Base-by-base conservation (phyloP, 306 rosid genomes). In the Cercis canadensis region DNA sequence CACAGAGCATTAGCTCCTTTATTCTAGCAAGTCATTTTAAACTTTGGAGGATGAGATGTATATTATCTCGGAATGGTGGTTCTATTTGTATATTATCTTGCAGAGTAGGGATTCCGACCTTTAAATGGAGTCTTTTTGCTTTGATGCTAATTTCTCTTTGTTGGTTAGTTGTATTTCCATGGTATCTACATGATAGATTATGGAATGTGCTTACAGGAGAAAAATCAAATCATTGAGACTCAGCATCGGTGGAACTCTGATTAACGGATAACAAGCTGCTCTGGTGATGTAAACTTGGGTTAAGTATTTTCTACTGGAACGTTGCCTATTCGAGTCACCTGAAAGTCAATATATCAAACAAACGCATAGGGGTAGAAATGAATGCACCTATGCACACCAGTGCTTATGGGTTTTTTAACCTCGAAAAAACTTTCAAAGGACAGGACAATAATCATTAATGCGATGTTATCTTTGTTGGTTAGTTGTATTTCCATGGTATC, bases 181-280 rank as follows among this genome's bases (percentile, higher is more conserved):
- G 19, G 67, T 11, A 21, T 9, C 7, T 43, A 52, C 49, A 7
- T 62, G 7, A 13, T 24, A 24, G 29, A 62, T 8, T 43, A 15
- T 0, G 67, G 37, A 52, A 62, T 43, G 39, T 62, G 53, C 24
- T 16, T 37, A 60, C 49, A 39, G 66, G 51, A 47, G 15, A 49
- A 7, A n/a, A 16, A 7, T 47, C 18, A 29, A 24, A 24, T 21
- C 37, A 13, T 62, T 8, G 16, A 62, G 67, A 12, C 50, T 11
- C 44, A 39, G 5, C 44, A 39, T 7, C 8, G 10, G 18, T 24
- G 8, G 19, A 62, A 41, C 39, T 62, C 16, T 43, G 11, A 11
- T 21, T 7, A 62, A 11, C 11, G 53, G 53, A 43, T 47, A 11
- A 21, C 58, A 62, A 43, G 67, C 8, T 0, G 2, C 11, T 37